Base-by-base conservation (phyloP, 768 basidiomycete species). In the Amanita pallidorosea region DNA sequence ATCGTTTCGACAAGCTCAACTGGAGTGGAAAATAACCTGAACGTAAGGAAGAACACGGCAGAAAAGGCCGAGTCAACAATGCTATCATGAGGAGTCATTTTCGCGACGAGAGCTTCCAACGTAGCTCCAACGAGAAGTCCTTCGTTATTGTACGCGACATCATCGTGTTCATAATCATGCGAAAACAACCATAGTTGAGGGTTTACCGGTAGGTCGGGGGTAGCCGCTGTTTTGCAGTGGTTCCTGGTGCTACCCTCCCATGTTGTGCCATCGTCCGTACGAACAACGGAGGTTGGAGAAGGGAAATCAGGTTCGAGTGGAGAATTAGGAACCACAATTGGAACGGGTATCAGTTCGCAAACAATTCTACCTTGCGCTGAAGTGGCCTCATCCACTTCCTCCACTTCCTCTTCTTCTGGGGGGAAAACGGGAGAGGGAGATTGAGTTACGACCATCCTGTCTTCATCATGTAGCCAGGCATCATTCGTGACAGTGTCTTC, bases 21-120 rank as follows among this genome's bases (percentile, higher is more conserved):
- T 2, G 96, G 88, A 0, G 85, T 78, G 2, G 87, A 80, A 68
- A 96, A 97, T 50, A 97, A 68, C 27, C 95, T 81, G 74, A 98
- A 99, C 0, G 94, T 97, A 59, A 94, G 73, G 74, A 94, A 94
- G 71, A 99, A 98, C 27, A 93, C 85, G 4, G 84, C 79, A 12
- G 85, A 77, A 64, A 97, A 94, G 0, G 83, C 80, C 15, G 87
- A 73, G 60, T 97, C 94, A 49, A 92, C 90, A 40, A 93, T 78
- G 52, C 82, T 83, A 61, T 92, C 91, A 61, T 96, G 90, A 4
- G 94, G 92, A 17, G 95, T 95, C 84, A 98, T 87, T 69, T 91
- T 93, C 69, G 95, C 93, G n/a, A 98, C 85, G 38, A 99, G 72
- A 1, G 85, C 93, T 15, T 76, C 75, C 54, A 99, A 71, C 4